Evolutionary conservation across 805 yeast species (phyloP), one percentile per base, ranked within the genome.

Genomic region (Dipodascus albidus): DNA sequence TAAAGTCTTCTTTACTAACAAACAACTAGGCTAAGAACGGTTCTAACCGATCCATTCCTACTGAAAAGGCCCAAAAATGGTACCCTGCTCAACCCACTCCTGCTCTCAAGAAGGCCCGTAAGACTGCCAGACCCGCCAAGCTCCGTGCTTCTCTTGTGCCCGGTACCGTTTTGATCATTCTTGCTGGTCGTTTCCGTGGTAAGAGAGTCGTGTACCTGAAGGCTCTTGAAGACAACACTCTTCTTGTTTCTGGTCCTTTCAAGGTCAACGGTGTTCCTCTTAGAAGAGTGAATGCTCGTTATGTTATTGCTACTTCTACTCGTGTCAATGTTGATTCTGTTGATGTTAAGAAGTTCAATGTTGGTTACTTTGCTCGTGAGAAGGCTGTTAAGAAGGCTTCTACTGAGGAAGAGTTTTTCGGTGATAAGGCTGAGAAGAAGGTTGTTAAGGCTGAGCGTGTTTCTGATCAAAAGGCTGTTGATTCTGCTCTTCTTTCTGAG

Each of bases 161-260:
- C 76, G 99, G 99, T 75, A 86, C 97, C 71, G 97, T 91, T 66
- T 81, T 93, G 74, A 91, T 91, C 76, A 79, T 91, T 74, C 83
- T 91, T 73, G 97, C 98, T 70, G 99, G 99, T 74, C 88, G 96
- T 78, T 91, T 89, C 95, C 87, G 99, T 79, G 99, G 99, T 76
- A 93, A 91, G 87, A 90, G 98, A 80, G 99, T 93, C 68, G 98
- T 91, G 63, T 86, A 85, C 85, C 84, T 91, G 75, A 91, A 91
- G 85, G 78, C 85, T 76, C 82, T 93, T 72, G 96, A 89, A 79
- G 98, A 93, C 83, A 87, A 88, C 88, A 91, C 97, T 62, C 80
- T 91, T 69, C 85, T 91, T 72, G 96, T 91, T 61, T 78, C 96
- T 59, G 99, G 99, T 74, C 99, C 99, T 70, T 93, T 91, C 96